Base-by-base conservation (phyloP, 2,329 filamentous ascomycete species). In the Phialemonium atrogriseum region DNA sequence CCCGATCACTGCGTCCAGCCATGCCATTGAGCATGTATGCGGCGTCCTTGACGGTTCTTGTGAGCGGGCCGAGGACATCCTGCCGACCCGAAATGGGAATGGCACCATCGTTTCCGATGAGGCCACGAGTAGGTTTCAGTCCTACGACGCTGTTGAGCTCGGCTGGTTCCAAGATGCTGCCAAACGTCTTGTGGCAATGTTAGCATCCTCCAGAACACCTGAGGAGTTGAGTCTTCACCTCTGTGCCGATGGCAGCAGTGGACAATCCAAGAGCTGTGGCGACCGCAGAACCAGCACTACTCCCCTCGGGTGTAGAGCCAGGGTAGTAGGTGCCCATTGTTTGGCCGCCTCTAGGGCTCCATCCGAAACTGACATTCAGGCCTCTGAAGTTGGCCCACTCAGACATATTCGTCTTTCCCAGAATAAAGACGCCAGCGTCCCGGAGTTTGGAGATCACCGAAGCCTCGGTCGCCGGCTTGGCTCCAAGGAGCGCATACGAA, bases 61-160 rank as follows among this genome's bases (percentile, higher is more conserved):
- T 73, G 54, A 86, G 74, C 0, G 70, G 64, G 0, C 81, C 80
- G 1, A 84, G 62, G 0, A 71, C 78, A 43, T 86, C 81, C 44
- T 80, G 75, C 42, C 75, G 68, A 19, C 67, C 53, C 3, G 67
- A 72, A 4, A 84, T 73, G 1, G 81, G 80, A 9, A 85, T 70
- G 2, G 83, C 78, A 5, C 80, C 59, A 37, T 68, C 54, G 14
- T 74, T 62, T 5, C 73, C 78, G 1, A 72, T 80, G 2, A 83
- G 56, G 0, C 80, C 80, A 4, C 81, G 71, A 0, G 77, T 79
- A 0, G 79, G 76, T 51, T 79, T 80, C 45, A 84, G 75, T 1
- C 78, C 80, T 0, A 82, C 78, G 4, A 83, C 49, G 35, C 78
- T 79, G 55, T 73, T 80, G 5, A 39, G 30, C 25, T 52, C 45